These are phyloP conservation scores for Botryotinia globosa DNA, from an alignment of 2,329 filamentous ascomycete species.

Conservation along the genomic window DNA sequence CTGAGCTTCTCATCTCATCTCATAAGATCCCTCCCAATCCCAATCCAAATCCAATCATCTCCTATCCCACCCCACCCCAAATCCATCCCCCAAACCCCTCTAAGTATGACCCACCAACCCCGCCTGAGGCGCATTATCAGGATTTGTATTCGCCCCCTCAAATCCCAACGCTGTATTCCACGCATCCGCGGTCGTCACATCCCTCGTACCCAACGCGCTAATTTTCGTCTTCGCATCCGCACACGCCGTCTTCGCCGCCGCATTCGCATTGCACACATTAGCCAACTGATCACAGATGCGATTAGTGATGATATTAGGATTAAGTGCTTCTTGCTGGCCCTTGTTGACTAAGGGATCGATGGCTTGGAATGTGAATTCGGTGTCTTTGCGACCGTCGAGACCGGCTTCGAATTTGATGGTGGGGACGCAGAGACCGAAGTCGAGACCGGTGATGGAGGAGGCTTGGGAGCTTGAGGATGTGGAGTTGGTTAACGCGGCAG, in stretches of 20 bases:
- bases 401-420: conserved; percentile 57
- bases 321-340: conserved; percentile 64
- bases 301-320: conserved; percentile 73
- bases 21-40: background rate
- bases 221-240: conserved; percentile 52
- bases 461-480: conserved; percentile 27
- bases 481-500: conserved; percentile 5
- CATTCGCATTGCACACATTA: conserved; percentile 64
- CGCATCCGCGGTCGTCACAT: conserved; percentile 48
- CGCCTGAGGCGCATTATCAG: conserved; percentile 35
- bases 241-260: conserved; percentile 55
- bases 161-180: conserved; percentile 44
- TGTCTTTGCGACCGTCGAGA: conserved; percentile 48
- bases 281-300: conserved; percentile 66
- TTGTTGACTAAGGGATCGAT: conserved; percentile 58
- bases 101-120: conserved; percentile 36
- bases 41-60: background rate
- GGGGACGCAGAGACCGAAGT: conserved; percentile 51
- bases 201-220: conserved; percentile 47
- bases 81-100: too few relatives aligned
- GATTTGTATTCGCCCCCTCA: conserved; percentile 34
- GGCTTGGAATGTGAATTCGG: conserved; percentile 67
- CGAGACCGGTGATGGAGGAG: conserved; percentile 40
- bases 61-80: background rate
- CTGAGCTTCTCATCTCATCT: background rate